Percentiles rank a stretch among this genome's conserved stretches.
These are phyloP conservation scores for Paramecium caudatum DNA, from an alignment of 73 alveolate genomes.

Conservation along the genomic window DNA sequence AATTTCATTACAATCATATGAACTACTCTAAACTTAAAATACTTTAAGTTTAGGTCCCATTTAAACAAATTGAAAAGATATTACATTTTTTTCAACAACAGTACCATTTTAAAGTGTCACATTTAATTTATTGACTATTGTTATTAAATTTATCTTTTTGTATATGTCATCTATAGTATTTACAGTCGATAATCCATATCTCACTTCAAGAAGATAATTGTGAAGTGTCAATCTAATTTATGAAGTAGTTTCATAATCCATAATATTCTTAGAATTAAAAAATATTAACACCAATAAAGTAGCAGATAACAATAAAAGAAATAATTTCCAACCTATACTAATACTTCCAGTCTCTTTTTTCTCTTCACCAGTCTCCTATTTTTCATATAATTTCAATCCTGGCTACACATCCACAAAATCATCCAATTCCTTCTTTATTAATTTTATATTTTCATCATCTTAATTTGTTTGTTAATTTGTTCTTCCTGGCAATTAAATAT, in stretches of 20 bases:
- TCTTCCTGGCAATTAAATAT: background rate
- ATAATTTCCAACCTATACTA: constrained; percentile 50
- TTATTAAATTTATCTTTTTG: constrained; percentile 7
- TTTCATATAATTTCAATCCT: constrained; percentile 50
- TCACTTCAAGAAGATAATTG: constrained; percentile 14
- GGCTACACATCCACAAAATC: constrained; percentile 60
- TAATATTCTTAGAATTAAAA: background rate
- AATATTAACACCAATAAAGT: background rate
- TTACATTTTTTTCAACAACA: background rate
- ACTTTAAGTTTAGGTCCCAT: constrained; percentile 21
- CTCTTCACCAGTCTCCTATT: background rate
- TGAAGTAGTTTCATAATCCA: constrained; percentile 36
- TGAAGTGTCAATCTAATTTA: background rate
- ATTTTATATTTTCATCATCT: constrained; percentile 36
- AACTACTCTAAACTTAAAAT: background rate
- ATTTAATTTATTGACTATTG: background rate
- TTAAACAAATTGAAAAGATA: constrained; percentile 6
- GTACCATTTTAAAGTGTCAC: background rate
- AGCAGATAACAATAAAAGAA: constrained; percentile 15
- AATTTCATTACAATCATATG: background rate
- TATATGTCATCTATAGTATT: background rate
- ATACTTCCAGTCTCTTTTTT: background rate
- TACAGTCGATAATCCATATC: background rate
- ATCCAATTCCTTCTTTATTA: constrained; percentile 22
- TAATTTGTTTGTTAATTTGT: background rate